phyloP scores from a whole-genome alignment of 208 protist genomes.

The Crithidia fasciculata region DNA sequence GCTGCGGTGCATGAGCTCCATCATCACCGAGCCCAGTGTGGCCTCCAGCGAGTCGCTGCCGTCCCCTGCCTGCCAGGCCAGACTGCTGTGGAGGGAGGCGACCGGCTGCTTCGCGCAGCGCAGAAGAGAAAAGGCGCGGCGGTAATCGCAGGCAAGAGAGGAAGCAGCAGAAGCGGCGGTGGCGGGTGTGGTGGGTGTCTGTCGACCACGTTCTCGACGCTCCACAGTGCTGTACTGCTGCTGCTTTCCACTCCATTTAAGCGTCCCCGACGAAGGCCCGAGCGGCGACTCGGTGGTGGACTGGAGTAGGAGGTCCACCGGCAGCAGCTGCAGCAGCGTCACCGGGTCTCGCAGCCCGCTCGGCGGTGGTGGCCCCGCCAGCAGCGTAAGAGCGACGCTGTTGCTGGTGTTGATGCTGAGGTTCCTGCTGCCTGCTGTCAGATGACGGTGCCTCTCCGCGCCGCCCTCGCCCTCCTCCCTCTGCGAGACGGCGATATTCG shows the following conservation, averaged over 20 bases:
- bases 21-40: conserved; percentile 1
- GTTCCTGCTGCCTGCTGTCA: neutral
- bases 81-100: neutral
- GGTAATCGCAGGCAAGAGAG: conserved; percentile 1
- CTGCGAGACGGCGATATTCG: neutral
- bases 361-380: conserved; percentile 1
- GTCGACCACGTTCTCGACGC: too few relatives aligned
- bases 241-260: too few relatives aligned
- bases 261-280: neutral
- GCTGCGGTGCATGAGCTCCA: conserved; percentile 3
- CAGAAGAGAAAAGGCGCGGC: conserved; percentile 16
- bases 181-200: too few relatives aligned
- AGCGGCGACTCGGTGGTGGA: too few relatives aligned
- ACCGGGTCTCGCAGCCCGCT: conserved; percentile 21
- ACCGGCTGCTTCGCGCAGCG: conserved; percentile 4
- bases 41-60: neutral
- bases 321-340: conserved; percentile 19
- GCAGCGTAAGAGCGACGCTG: conserved; percentile 5
- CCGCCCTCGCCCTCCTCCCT: neutral
- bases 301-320: conserved; percentile 9
- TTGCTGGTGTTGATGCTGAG: neutral
- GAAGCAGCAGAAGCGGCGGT: too few relatives aligned
- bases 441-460: neutral
- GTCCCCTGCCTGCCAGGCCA: neutral
- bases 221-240: too few relatives aligned